Percentiles rank a stretch among this genome's conserved stretches.
These are phyloP conservation scores for Colletotrichum kahawae DNA, from an alignment of 2,329 filamentous ascomycete genomes.

Conservation along the genomic window DNA sequence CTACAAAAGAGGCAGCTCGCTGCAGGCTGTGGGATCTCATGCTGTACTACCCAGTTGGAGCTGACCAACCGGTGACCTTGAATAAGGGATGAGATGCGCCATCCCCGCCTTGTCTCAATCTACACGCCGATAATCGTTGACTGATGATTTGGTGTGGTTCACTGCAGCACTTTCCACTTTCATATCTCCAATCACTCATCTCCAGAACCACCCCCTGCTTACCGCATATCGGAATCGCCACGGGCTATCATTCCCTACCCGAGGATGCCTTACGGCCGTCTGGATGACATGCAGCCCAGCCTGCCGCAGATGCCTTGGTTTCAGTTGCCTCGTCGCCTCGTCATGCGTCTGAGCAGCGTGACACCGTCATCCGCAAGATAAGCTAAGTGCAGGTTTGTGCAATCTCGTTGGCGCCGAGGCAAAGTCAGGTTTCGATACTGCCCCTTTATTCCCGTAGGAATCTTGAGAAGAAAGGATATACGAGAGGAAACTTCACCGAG, in stretches of 20 bases:
- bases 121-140: fast-evolving
- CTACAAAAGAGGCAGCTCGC: background rate
- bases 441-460: no score
- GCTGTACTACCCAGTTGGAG: no score
- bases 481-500: no score
- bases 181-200: background rate
- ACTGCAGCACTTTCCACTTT: background rate
- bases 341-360: background rate
- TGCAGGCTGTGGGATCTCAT: background rate
- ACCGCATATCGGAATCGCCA: background rate
- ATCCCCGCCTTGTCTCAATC: background rate
- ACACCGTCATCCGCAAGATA: no score
- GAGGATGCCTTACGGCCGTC: background rate
- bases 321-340: background rate
- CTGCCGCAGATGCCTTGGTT: background rate
- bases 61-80: background rate
- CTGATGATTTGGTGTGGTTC: background rate
- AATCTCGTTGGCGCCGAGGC: no score
- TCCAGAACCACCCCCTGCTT: background rate
- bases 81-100: background rate
- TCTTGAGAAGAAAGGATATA: no score
- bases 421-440: no score
- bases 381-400: no score
- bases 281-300: background rate
- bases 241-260: background rate